phyloP scores from a whole-genome alignment of 768 basidiomycete species.

The Candolleomyces aberdarensis region DNA sequence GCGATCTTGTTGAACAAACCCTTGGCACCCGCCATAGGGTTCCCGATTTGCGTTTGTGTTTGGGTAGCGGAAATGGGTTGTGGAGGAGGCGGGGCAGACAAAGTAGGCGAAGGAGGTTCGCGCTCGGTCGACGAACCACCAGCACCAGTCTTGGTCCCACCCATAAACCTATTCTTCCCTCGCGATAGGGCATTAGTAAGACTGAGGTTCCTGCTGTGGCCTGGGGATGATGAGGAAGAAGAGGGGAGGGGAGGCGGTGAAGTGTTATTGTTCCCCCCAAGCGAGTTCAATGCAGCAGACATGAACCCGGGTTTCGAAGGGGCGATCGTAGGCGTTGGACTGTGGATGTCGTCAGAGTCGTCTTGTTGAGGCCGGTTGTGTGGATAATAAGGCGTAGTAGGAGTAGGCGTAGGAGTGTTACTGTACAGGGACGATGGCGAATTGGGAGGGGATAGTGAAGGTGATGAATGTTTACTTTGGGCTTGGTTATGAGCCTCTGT shows the following conservation, averaged over 20 bases:
- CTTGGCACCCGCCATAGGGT: neutral
- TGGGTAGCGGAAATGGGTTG: neutral
- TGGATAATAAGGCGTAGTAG: neutral
- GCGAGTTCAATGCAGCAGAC: neutral
- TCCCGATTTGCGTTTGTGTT: neutral
- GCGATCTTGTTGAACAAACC: slow-evolving; percentile 8
- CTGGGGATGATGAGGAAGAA: neutral
- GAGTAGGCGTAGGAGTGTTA: slow-evolving; percentile 6
- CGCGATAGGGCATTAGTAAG: slow-evolving; percentile 14
- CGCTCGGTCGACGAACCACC: neutral
- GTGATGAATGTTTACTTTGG: neutral
- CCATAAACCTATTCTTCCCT: slow-evolving; percentile 22
- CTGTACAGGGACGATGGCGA: slow-evolving; percentile 5
- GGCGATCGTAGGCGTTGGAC: neutral
- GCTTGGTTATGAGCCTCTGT: too few species aligned
- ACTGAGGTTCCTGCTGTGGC: slow-evolving; percentile 20
- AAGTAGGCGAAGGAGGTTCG: neutral
- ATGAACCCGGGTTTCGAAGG: neutral
- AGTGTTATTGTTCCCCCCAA: neutral
- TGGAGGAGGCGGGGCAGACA: neutral
- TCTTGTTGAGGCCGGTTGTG: neutral
- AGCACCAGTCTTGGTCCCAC: slow-evolving; percentile 1
- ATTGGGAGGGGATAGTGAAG: neutral
- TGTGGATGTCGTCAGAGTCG: neutral
- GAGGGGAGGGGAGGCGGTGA: too few species aligned